These are phyloP conservation scores for Ceratobasidium sp. DNA, from an alignment of 1,284 basidiomycete genomes.

Conservation along the genomic window DNA sequence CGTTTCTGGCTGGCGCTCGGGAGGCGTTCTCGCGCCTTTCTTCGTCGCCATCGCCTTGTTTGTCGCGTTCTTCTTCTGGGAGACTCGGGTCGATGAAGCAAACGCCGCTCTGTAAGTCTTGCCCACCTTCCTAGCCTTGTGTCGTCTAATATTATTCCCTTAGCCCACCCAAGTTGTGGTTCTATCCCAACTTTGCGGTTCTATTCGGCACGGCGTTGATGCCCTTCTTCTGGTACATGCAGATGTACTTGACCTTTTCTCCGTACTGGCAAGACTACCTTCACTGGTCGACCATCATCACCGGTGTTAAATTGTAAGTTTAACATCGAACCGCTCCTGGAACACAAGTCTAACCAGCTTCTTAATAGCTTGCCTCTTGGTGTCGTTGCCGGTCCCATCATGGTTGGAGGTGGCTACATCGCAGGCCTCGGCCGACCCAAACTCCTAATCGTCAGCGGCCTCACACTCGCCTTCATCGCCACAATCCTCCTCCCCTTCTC, in stretches of 20 bases:
- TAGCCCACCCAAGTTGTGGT: constrained; percentile 61
- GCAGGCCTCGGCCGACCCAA: constrained; percentile 60
- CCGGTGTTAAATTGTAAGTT: constrained; percentile 45
- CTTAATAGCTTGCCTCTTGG: constrained; percentile 41
- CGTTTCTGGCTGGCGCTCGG: constrained; percentile 61
- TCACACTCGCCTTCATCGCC: constrained; percentile 59
- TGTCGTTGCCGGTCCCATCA: constrained; percentile 52
- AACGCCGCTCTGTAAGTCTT: constrained; percentile 60
- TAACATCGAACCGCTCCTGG: background rate
- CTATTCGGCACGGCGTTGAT: constrained; percentile 59
- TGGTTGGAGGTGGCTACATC: constrained; percentile 61
- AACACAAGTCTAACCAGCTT: background rate
- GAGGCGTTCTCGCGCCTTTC: constrained; percentile 61
- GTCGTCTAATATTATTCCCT: background rate
- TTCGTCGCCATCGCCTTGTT: constrained; percentile 60
- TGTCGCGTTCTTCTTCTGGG: constrained; percentile 61
- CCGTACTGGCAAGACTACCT: constrained; percentile 43
- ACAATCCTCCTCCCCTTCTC: constrained; percentile 63
- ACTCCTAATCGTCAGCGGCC: constrained; percentile 62
- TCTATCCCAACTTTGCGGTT: constrained; percentile 59
- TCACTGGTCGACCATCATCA: constrained; percentile 44
- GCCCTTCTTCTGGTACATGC: constrained; percentile 59
- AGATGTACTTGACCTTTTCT: constrained; percentile 44
- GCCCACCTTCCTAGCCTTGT: background rate
- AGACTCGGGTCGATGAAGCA: constrained; percentile 58